Evolutionary conservation across 805 yeast genomes (phyloP).

Genomic region (Cyberlindnera maritima): DNA sequence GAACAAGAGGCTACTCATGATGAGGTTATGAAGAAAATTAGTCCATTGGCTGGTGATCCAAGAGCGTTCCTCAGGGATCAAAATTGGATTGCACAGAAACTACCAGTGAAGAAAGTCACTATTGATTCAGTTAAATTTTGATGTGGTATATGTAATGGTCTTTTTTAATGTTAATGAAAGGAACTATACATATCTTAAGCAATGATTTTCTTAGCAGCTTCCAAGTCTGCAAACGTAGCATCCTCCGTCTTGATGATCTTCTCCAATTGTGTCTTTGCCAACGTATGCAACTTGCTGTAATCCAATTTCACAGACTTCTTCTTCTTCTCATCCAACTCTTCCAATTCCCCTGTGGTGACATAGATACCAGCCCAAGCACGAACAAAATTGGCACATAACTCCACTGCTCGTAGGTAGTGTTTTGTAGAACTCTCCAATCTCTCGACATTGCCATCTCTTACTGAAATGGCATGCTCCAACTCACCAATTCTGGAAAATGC

Average conservation of each 20-base stretch:
- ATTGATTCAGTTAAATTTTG: conserved; percentile 3
- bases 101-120: conserved; percentile 41
- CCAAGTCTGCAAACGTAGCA: conserved; percentile 18
- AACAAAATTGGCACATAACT: conserved; percentile 64
- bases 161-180: no score
- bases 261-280: conserved; percentile 16
- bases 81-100: conserved; percentile 75
- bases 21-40: conserved; percentile 40
- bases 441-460: conserved; percentile 10
- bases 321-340: conserved; percentile 10
- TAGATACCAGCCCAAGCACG: conserved; percentile 76
- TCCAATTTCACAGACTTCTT: conserved; percentile 2
- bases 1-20: conserved; percentile 59
- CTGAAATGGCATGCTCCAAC: conserved; percentile 26
- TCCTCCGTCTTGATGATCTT: conserved; percentile 16
- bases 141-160: no score
- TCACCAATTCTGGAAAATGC: conserved; percentile 66
- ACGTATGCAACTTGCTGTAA: conserved; percentile 6
- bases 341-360: conserved; percentile 33
- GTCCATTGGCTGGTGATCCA: conserved; percentile 59
- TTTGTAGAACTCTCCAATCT: conserved; percentile 30
- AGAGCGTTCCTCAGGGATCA: conserved; percentile 73
- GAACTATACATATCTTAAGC: neutral
- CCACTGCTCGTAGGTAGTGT: conserved; percentile 68
- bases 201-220: conserved; percentile 20